A percentile compares a stretch with the other conserved stretches of the same genome.
Evolutionary conservation across 495 filamentous ascomycete genomes (phyloP).

Genomic region (Lindgomyces ingoldianus): DNA sequence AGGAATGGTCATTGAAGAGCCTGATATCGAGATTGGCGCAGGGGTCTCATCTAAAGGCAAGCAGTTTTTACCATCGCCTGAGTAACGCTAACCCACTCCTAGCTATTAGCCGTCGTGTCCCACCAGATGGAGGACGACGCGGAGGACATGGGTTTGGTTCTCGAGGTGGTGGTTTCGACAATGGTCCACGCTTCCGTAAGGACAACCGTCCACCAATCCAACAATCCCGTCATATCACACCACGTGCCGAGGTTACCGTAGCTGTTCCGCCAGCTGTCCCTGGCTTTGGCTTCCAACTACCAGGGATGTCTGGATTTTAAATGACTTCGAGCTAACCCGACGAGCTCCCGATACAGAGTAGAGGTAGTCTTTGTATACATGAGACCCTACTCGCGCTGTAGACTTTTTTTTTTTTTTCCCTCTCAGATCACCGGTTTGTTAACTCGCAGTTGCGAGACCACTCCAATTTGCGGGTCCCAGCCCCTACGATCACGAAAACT

Average conservation of each 20-base stretch:
- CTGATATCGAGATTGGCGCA: constrained; percentile 96
- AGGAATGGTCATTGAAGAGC: constrained; percentile 91
- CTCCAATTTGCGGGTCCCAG: too few relatives aligned
- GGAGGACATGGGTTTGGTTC: constrained; percentile 53
- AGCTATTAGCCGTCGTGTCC: constrained; percentile 73
- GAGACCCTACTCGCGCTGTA: too few relatives aligned
- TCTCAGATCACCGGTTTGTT: too few relatives aligned
- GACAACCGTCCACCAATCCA: constrained; percentile 46
- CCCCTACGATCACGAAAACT: background rate
- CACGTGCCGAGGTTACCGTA: constrained; percentile 47
- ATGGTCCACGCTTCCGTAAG: constrained; percentile 41
- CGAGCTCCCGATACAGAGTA: too few relatives aligned
- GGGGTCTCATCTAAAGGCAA: constrained; percentile 89
- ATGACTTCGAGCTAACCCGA: background rate
- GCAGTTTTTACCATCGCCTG: constrained; percentile 3
- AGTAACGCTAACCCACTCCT: constrained; percentile 4
- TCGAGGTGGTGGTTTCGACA: constrained; percentile 20
- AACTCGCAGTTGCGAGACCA: too few relatives aligned
- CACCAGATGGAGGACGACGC: constrained; percentile 70
- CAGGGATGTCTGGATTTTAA: constrained; percentile 10
- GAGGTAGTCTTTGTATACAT: background rate
- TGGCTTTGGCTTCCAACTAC: constrained; percentile 66
- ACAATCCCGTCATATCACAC: constrained; percentile 46
- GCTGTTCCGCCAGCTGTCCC: constrained; percentile 65
- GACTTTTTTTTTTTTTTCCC: too few relatives aligned